Evolutionary conservation across 1,284 basidiomycete species (phyloP).

Genomic region (Amylostereum areolatum): DNA sequence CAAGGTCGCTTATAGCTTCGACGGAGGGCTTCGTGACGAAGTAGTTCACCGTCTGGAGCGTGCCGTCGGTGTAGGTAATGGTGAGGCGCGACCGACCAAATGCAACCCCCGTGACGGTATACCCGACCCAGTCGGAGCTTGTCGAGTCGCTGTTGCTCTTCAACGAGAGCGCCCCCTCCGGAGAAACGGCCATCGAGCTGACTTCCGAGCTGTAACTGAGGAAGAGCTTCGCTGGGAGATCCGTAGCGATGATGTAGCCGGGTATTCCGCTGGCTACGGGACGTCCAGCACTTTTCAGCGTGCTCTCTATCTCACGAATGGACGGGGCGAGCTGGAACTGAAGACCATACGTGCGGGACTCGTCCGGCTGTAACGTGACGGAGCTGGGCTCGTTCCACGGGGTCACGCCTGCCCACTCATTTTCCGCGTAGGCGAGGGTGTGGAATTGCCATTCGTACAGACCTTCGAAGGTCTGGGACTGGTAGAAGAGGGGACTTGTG

Average conservation of each 20-base stretch:
- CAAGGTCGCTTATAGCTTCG: conserved; percentile 41
- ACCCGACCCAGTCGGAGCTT: conserved; percentile 41
- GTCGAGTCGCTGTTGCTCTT: conserved; percentile 35
- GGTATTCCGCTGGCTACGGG: conserved; percentile 52
- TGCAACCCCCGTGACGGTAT: conserved; percentile 36
- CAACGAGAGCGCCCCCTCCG: conserved; percentile 45
- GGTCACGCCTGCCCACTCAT: conserved; percentile 46
- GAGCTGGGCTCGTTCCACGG: conserved; percentile 55
- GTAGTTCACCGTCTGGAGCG: conserved; percentile 49
- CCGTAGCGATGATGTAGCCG: conserved; percentile 46
- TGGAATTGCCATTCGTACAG: conserved; percentile 59
- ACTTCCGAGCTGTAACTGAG: conserved; percentile 39
- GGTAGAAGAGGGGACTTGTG: conserved; percentile 40
- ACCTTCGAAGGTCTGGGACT: conserved; percentile 57
- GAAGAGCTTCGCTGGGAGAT: conserved; percentile 48
- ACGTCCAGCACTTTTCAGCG: conserved; percentile 32
- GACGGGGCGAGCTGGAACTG: conserved; percentile 45
- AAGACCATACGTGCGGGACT: conserved; percentile 48
- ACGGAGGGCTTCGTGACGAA: conserved; percentile 44
- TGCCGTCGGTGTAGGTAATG: conserved; percentile 45
- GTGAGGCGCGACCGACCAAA: conserved; percentile 49
- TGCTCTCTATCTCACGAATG: conserved; percentile 45
- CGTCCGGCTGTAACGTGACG: conserved; percentile 38
- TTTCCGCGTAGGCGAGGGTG: conserved; percentile 50
- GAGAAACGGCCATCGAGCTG: conserved; percentile 36